Evolutionary conservation across 192 early-diverging fungal species (phyloP), one percentile per base, ranked within the genome.

Genomic region (Coemansia sp.): DNA sequence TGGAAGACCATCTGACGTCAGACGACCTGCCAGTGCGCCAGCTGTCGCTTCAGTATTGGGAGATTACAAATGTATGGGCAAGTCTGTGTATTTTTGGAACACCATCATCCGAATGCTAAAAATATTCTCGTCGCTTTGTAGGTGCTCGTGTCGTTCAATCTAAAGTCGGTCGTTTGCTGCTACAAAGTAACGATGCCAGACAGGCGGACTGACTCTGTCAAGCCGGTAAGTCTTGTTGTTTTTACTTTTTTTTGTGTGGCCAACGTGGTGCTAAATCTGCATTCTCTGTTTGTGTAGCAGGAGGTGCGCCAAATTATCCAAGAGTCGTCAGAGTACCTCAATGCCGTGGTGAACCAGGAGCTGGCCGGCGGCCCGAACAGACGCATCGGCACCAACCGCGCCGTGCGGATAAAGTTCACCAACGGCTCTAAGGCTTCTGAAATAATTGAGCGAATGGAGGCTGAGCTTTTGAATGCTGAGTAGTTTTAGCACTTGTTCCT

Each of bases 31-130:
- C 78, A 1, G 73, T 70, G 10, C 64, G 62, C 35, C 78, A 71
- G 59, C 62, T 80, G 41, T 80, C 78, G 27, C 35, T 74, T 65
- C 78, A 74, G 65, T 67, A 74, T 56, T 80, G 78, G 78, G 72
- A 80, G 37, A 69, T 80, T 19, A 71, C 69, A 5, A 73, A 80
- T 68, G 78, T 48, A 60, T 27, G 9, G 4, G 4, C 10, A 22
- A 13, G 19, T 53, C 2, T 24, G 13, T 56, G 54, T 32, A 9
- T 18, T 29, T 56, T 11, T 56, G 54, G 35, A 56, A 35, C 32
- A 9, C 7, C 32, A 35, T 35, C 7, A 35, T 54, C 53, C 22
- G 14, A 27, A 32, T 14, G 53, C 24, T 54, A 27, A 27, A 35
- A 35, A 35, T 35, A 35, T 35, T 35, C 22, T 22, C 22, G 22